Conservation (phyloP, 257 asterid genomes). For the Apocynum venetum region DNA sequence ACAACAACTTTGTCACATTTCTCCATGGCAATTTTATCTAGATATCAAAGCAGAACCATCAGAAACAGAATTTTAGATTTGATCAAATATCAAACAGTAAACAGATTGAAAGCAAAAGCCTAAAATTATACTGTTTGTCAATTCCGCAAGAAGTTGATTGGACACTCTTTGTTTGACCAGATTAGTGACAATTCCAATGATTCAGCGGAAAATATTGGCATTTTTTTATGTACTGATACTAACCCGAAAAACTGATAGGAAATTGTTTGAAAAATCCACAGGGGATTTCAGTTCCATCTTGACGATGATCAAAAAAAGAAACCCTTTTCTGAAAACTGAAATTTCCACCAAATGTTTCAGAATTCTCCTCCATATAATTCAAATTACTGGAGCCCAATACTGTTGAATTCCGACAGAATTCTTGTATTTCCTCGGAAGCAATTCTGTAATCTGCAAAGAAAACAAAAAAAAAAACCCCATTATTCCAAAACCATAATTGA, state of each 20-base stretch:
- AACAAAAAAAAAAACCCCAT: constrained; percentile 18
- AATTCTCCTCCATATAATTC: constrained; percentile 50
- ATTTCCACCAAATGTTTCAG: constrained; percentile 70
- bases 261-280: constrained; percentile 75
- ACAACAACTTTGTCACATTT: constrained; percentile 70
- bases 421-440: constrained; percentile 44
- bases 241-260: constrained; percentile 53
- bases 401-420: constrained; percentile 29
- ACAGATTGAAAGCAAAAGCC: neutral
- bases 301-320: constrained; percentile 44
- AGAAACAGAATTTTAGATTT: neutral
- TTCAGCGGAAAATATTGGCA: neutral
- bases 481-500: neutral
- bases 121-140: neutral
- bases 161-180: neutral
- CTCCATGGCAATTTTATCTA: constrained; percentile 64
- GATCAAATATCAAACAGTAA: neutral
- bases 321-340: constrained; percentile 44
- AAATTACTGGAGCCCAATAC: constrained; percentile 30
- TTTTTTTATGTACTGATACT: constrained; percentile 16
- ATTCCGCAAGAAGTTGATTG: neutral
- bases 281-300: constrained; percentile 43
- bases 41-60: constrained; percentile 10
- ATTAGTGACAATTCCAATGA: neutral
- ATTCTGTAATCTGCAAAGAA: constrained; percentile 50